Evolutionary conservation across 805 yeast genomes (phyloP), one percentile per base, ranked within the genome.

Genomic region (Candida adriatica): DNA sequence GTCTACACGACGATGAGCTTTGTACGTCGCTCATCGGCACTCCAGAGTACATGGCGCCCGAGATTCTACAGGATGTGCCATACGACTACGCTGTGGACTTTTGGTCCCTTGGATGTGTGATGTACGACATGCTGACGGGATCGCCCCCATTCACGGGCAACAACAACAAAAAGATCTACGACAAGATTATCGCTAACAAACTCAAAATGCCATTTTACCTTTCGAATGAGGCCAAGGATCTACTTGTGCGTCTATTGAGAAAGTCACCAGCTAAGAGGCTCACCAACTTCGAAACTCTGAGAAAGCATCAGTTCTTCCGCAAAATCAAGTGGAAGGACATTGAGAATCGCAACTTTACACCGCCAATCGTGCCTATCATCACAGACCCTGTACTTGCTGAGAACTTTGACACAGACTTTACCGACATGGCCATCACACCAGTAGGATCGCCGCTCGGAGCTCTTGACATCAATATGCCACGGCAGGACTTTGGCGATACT

Each of bases 41-140:
- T 0, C 84, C 87, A 1, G 86, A 81, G 49, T 81, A 81, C 46
- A 81, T 86, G 77, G 95, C 95, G 0, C 96, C 96, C 3, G 96
- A 86, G 53, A 79, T 87, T 19, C 61, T 86, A 17, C 73, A 70
- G 36, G 95, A 94, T 15, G 70, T 77, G 44, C 73, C 75, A 13
- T 87, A 86, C 54, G 86, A 80, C 45, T 79, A 73, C 33, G 68
- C 75, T 19, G 92, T 87, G 29, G 96, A 86, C 54, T 85, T 94
- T 83, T 86, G 95, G 86, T 84, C 95, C 0, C 59, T 87, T 20
- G 96, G 95, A 0, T 81, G 94, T 28, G 79, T 86, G 6, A 61
- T 79, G 29, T 82, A 61, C 47, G 95, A 87, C 53, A 68, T 86
- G 70, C 62, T 86, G 30, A 79, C 88, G 0, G 95, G 95, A 0